phyloP scores from a whole-genome alignment of 441 rosid genomes.

The Capsella rubella region DNA sequence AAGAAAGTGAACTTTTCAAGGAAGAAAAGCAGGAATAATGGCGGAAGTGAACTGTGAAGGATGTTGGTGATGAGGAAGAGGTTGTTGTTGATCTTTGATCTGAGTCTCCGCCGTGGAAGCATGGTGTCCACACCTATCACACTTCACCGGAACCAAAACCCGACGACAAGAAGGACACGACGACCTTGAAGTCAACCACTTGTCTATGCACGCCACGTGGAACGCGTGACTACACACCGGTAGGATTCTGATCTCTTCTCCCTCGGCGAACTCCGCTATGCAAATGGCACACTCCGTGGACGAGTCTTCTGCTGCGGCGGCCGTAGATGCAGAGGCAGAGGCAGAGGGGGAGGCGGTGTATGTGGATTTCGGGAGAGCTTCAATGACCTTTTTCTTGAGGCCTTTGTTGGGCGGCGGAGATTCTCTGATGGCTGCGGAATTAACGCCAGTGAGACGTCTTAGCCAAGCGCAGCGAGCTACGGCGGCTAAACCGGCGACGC shows the following conservation, averaged over 20 bases:
- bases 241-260: conserved; percentile 75
- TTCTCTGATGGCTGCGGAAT: conserved; percentile 20
- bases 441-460: conserved; percentile 50
- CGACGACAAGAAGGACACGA: conserved; percentile 95
- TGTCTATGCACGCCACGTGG: conserved; percentile 82
- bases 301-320: conserved; percentile 21
- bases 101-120: conserved; percentile 48
- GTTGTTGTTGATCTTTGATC: conserved; percentile 35
- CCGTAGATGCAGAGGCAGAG: background rate
- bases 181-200: conserved; percentile 79
- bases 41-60: conserved; percentile 42
- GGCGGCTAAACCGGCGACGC: conserved; percentile 73
- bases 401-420: conserved; percentile 61
- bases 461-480: conserved; percentile 76
- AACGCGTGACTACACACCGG: conserved; percentile 81
- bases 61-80: conserved; percentile 28
- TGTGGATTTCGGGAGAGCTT: conserved; percentile 65
- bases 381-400: conserved; percentile 69
- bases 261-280: conserved; percentile 59
- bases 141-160: conserved; percentile 56
- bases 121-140: conserved; percentile 63
- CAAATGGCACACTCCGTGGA: conserved; percentile 74
- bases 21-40: conserved; percentile 46
- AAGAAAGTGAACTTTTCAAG: conserved; percentile 20
- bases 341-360: conserved; percentile 35